Evolutionary conservation across 352 stramenopile species (phyloP).

Genomic region (Phytophthora hibernalis): DNA sequence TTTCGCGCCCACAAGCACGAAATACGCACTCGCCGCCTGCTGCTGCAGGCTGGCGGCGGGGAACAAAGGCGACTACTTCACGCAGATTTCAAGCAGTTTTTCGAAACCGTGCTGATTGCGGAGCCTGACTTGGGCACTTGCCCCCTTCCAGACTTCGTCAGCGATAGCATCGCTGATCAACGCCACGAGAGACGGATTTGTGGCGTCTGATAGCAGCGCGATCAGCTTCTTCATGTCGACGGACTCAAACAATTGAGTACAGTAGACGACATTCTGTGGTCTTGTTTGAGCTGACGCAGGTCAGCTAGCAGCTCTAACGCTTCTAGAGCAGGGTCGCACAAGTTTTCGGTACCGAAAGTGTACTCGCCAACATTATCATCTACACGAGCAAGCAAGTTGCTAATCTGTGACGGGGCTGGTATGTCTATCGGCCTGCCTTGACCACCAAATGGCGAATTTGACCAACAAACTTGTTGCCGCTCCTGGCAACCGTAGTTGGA

Average conservation of each 20-base stretch:
- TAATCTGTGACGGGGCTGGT: too few species aligned
- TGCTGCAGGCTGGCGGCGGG: conserved; percentile 20
- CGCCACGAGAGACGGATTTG: conserved; percentile 62
- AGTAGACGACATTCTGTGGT: conserved; percentile 37
- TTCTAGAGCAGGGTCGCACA: conserved; percentile 73
- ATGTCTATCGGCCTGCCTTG: too few species aligned
- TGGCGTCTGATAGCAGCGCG: conserved; percentile 58
- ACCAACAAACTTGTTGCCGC: too few species aligned
- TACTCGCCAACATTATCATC: too few species aligned
- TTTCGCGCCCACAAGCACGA: conserved; percentile 80
- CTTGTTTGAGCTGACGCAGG: conserved; percentile 54
- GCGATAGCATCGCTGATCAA: conserved; percentile 83
- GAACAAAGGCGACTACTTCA: conserved; percentile 53
- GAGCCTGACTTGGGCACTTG: conserved; percentile 65
- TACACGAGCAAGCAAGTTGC: too few species aligned
- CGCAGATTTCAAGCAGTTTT: conserved; percentile 58
- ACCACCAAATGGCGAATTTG: too few species aligned
- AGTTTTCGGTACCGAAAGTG: too few species aligned
- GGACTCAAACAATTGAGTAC: conserved; percentile 41
- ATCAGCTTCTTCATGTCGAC: conserved; percentile 78
- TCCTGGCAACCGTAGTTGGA: too few species aligned
- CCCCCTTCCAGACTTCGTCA: conserved; percentile 75
- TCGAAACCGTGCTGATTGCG: conserved; percentile 76
- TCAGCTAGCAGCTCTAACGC: conserved; percentile 83
- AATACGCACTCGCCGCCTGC: conserved; percentile 43